phyloP scores from a whole-genome alignment of 352 stramenopile species.

The Globisporangium nagaii region DNA sequence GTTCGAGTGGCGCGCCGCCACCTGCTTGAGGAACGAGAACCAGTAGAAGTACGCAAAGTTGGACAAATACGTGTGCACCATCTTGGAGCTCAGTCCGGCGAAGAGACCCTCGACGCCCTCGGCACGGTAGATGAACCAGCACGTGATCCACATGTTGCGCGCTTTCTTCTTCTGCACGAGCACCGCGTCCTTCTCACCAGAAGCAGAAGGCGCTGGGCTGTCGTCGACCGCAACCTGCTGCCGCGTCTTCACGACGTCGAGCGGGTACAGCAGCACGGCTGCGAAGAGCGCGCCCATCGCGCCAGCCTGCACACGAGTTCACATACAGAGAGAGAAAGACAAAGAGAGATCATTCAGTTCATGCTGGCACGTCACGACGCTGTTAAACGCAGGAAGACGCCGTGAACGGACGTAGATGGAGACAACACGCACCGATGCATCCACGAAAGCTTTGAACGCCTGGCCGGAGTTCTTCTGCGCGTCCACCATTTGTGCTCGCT shows the following conservation, averaged over 20 bases:
- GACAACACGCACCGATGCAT: conserved; percentile 50
- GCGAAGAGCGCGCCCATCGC: conserved; percentile 76
- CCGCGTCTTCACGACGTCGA: conserved; percentile 77
- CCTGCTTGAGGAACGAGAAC: conserved; percentile 76
- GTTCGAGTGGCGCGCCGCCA: conserved; percentile 40
- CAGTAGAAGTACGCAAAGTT: conserved; percentile 87
- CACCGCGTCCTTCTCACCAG: conserved; percentile 19
- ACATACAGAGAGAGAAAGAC: neutral
- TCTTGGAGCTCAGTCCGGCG: conserved; percentile 65
- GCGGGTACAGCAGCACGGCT: conserved; percentile 61
- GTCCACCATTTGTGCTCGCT: conserved; percentile 15
- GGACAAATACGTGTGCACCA: conserved; percentile 65
- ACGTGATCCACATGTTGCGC: conserved; percentile 45
- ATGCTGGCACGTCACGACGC: neutral
- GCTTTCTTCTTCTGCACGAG: conserved; percentile 30
- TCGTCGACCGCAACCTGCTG: conserved; percentile 49
- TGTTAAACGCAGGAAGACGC: conserved; percentile 3
- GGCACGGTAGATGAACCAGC: conserved; percentile 61
- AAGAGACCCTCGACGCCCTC: conserved; percentile 65
- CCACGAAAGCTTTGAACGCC: conserved; percentile 73
- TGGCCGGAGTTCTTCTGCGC: conserved; percentile 23
- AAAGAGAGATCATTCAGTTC: neutral
- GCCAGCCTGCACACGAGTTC: conserved; percentile 39
- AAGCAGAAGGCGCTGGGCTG: conserved; percentile 15
- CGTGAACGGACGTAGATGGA: neutral